Percentiles rank a stretch among this genome's conserved stretches.
phyloP scores from a whole-genome alignment of 2,329 filamentous ascomycete species.

The Phoma sp. region DNA sequence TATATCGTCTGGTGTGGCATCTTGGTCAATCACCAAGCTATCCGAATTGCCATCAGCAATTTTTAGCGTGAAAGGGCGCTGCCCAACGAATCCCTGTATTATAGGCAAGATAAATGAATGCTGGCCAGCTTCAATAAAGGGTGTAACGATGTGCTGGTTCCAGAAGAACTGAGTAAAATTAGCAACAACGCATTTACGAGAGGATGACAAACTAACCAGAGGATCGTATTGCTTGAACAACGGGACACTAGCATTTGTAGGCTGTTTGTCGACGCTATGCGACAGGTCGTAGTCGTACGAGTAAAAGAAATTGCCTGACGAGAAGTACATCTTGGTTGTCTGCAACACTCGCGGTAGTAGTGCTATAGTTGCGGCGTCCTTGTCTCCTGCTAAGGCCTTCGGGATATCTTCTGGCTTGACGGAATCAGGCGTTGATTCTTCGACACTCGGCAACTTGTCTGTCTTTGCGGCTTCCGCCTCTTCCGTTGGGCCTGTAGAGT shows the following conservation, averaged over 20 bases:
- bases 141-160: conserved; percentile 78
- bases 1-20: conserved; percentile 45
- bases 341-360: conserved; percentile 84
- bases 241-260: conserved; percentile 60
- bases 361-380: conserved; percentile 42
- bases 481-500: conserved; percentile 35
- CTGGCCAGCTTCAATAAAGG: conserved; percentile 77
- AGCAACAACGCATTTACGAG: background rate
- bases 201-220: conserved; percentile 53
- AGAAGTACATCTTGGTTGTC: conserved; percentile 84
- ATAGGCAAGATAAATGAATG: conserved; percentile 78
- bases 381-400: conserved; percentile 41
- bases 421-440: conserved; percentile 25
- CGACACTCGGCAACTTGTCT: conserved; percentile 25
- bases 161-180: conserved; percentile 74
- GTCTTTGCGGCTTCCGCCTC: conserved; percentile 32
- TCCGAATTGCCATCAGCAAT: conserved; percentile 45
- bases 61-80: conserved; percentile 79
- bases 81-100: conserved; percentile 94
- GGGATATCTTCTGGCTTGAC: conserved; percentile 46
- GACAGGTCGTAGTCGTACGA: conserved; percentile 96
- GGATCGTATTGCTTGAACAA: conserved; percentile 77
- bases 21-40: conserved; percentile 45
- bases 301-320: conserved; percentile 86
- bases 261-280: conserved; percentile 61